phyloP scores from a whole-genome alignment of 805 yeast genomes.

The Metschnikowia gelsemii region DNA sequence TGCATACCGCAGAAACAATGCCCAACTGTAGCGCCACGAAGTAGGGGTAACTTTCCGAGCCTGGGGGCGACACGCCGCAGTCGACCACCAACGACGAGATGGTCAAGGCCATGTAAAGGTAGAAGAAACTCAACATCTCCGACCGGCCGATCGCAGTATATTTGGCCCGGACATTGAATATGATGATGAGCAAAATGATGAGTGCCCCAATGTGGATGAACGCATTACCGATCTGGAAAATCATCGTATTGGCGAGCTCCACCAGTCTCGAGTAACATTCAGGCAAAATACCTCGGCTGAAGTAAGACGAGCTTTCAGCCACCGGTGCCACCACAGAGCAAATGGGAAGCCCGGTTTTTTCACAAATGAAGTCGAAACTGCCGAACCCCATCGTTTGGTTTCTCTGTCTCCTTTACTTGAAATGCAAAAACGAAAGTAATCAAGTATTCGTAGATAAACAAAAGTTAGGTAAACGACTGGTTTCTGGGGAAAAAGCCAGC shows the following conservation, averaged over 20 bases:
- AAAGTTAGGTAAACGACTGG: background rate
- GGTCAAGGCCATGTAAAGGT: slow-evolving; percentile 55
- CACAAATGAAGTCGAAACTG: slow-evolving; percentile 60
- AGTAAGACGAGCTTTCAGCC: slow-evolving; percentile 24
- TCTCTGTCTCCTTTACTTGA: background rate
- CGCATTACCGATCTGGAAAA: slow-evolving; percentile 85
- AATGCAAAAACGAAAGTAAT: no score
- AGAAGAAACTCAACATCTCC: slow-evolving; percentile 77
- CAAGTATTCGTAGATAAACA: no score
- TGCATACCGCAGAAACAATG: slow-evolving; percentile 66
- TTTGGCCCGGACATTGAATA: slow-evolving; percentile 75
- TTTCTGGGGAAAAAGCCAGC: background rate
- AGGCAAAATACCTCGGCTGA: slow-evolving; percentile 65
- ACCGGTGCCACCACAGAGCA: slow-evolving; percentile 71
- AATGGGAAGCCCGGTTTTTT: slow-evolving; percentile 69
- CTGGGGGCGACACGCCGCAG: slow-evolving; percentile 90
- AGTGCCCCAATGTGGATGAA: slow-evolving; percentile 79
- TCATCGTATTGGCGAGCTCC: slow-evolving; percentile 85
- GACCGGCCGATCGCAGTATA: slow-evolving; percentile 93
- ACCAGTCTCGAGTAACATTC: slow-evolving; percentile 83
- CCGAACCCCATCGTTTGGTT: slow-evolving; percentile 57
- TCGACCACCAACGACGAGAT: slow-evolving; percentile 76
- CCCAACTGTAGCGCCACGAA: slow-evolving; percentile 84
- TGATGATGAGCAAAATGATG: slow-evolving; percentile 60
- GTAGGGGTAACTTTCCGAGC: slow-evolving; percentile 69